Evolutionary conservation across 2,329 filamentous ascomycete species (phyloP).

Genomic region (Trichoderma asperellum): DNA sequence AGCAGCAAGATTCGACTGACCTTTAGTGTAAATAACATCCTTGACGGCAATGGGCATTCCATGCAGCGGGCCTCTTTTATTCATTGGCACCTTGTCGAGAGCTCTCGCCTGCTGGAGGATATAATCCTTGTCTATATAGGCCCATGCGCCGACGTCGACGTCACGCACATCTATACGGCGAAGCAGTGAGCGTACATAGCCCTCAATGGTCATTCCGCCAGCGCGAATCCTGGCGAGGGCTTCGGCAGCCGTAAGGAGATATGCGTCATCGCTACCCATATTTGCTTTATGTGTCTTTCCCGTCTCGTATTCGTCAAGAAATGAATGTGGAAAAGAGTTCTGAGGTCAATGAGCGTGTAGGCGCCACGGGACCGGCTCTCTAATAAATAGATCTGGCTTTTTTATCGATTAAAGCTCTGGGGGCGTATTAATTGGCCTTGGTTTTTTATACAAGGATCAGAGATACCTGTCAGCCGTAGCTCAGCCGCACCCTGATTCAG

Average conservation of each 20-base stretch:
- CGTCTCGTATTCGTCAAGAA: background rate
- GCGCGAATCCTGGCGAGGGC: slow-evolving; percentile 26
- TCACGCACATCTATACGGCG: slow-evolving; percentile 51
- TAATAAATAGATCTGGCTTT: slow-evolving; percentile 1
- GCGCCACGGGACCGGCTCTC: slow-evolving; percentile 14
- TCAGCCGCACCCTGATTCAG: slow-evolving; percentile 15
- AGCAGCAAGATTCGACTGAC: slow-evolving; percentile 36
- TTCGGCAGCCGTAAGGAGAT: slow-evolving; percentile 29
- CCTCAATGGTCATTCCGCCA: slow-evolving; percentile 47
- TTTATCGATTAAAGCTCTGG: background rate
- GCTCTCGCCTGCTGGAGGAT: slow-evolving; percentile 54
- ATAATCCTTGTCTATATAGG: slow-evolving; percentile 49
- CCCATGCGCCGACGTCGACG: slow-evolving; percentile 54
- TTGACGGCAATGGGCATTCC: slow-evolving; percentile 63
- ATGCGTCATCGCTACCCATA: slow-evolving; percentile 27
- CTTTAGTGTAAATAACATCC: slow-evolving; percentile 62
- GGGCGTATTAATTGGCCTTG: background rate
- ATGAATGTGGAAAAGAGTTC: slow-evolving; percentile 17
- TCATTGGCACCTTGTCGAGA: slow-evolving; percentile 54
- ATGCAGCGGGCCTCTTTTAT: slow-evolving; percentile 58
- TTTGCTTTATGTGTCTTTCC: slow-evolving; percentile 1
- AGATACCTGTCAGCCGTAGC: slow-evolving; percentile 1
- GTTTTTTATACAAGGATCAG: slow-evolving; percentile 6
- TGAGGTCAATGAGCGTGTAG: slow-evolving; percentile 5
- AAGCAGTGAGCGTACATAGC: slow-evolving; percentile 54